These are phyloP conservation scores for Amanita thiersii DNA, from an alignment of 768 basidiomycete species.

Conservation along the genomic window DNA sequence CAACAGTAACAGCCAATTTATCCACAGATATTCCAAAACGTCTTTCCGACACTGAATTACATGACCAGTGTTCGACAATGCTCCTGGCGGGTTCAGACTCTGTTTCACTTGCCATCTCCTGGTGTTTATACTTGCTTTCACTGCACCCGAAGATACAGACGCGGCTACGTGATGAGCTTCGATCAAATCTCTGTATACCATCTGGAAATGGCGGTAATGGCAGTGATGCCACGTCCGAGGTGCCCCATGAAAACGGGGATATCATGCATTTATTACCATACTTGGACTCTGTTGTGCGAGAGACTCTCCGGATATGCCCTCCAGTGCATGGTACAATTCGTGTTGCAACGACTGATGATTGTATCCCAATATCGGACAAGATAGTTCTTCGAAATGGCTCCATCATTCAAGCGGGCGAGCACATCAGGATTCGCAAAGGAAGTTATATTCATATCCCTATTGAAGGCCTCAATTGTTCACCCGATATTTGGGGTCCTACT, in stretches of 20 bases:
- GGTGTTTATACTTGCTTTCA: slow-evolving; percentile 50
- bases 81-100: slow-evolving; percentile 60
- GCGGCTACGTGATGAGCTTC: slow-evolving; percentile 43
- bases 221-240: slow-evolving; percentile 6
- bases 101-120: slow-evolving; percentile 46
- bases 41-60: slow-evolving; percentile 52
- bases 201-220: slow-evolving; percentile 9
- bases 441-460: slow-evolving; percentile 50
- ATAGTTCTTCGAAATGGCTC: slow-evolving; percentile 33
- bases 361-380: slow-evolving; percentile 42
- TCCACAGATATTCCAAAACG: slow-evolving; percentile 33
- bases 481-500: slow-evolving; percentile 49
- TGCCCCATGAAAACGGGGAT: slow-evolving; percentile 20
- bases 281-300: slow-evolving; percentile 50
- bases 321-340: slow-evolving; percentile 53
- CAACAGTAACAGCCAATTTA: slow-evolving; percentile 53
- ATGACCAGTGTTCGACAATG: slow-evolving; percentile 59
- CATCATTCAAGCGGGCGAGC: slow-evolving; percentile 23
- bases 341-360: slow-evolving; percentile 43
- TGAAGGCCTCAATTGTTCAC: slow-evolving; percentile 43
- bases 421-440: slow-evolving; percentile 42
- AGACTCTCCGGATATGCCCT: slow-evolving; percentile 46
- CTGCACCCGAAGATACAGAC: slow-evolving; percentile 45
- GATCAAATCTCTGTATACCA: slow-evolving; percentile 12
- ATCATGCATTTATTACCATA: slow-evolving; percentile 35